phyloP scores from a whole-genome alignment of 2,329 filamentous ascomycete species.

The Leptosphaerulina australis region DNA sequence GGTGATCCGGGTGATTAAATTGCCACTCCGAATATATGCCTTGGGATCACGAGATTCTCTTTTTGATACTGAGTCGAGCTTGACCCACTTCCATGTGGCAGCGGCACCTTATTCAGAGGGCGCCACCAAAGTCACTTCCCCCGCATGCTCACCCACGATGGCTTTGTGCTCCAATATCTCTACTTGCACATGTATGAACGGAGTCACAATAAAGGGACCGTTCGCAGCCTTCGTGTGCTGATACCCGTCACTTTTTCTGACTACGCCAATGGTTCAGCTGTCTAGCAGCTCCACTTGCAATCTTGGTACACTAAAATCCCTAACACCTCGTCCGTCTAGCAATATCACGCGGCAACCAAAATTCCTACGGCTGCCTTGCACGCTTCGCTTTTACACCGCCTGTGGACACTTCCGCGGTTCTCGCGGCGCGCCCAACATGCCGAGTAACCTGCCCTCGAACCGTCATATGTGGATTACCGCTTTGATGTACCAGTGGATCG shows the following conservation, averaged over 20 bases:
- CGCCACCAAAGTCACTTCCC: conserved; percentile 6
- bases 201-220: no score
- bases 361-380: conserved; percentile 2
- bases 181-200: not conserved
- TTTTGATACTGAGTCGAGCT: conserved; percentile 4
- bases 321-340: conserved; percentile 10
- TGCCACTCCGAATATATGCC: not conserved
- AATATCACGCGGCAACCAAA: conserved; percentile 4
- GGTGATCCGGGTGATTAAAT: not conserved
- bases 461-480: conserved; percentile 3
- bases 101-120: not conserved
- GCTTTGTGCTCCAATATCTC: not conserved
- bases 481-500: conserved; percentile 5
- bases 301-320: conserved; percentile 20
- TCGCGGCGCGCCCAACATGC: conserved; percentile 7
- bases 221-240: not conserved
- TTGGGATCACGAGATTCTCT: not conserved
- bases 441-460: conserved; percentile 5
- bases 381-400: conserved; percentile 2
- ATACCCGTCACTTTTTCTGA: not conserved
- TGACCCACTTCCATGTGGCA: conserved; percentile 15
- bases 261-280: no score
- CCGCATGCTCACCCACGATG: conserved; percentile 1
- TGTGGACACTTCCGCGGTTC: conserved; percentile 9
- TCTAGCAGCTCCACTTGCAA: conserved; percentile 16